Percentiles rank a stretch among this genome's conserved stretches.
These are phyloP conservation scores for Lachnellula cervina DNA, from an alignment of 2,329 filamentous ascomycete genomes.

Conservation along the genomic window DNA sequence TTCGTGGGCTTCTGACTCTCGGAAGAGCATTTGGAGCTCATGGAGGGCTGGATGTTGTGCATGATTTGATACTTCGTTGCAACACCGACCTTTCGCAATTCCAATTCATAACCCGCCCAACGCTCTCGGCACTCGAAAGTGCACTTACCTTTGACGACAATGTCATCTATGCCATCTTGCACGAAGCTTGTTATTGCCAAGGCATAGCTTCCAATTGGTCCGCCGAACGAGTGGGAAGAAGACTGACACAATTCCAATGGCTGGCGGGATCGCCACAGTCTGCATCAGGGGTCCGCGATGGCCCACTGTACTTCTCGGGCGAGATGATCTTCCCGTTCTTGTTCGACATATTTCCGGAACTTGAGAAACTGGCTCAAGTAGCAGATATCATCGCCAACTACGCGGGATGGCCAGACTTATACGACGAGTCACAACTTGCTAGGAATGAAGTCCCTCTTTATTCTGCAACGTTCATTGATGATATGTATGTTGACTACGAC, in stretches of 20 bases:
- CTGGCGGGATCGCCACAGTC: conserved; percentile 24
- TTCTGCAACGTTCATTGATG: conserved; percentile 75
- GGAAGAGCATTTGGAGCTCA: conserved; percentile 76
- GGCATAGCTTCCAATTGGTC: conserved; percentile 67
- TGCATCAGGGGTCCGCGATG: conserved; percentile 34
- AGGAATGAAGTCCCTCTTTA: conserved; percentile 82
- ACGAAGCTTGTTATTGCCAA: conserved; percentile 84
- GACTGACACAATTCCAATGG: conserved; percentile 47
- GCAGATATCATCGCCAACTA: conserved; percentile 67
- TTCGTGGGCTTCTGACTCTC: conserved; percentile 69
- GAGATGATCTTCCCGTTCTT: conserved; percentile 90
- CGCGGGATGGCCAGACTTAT: conserved; percentile 69
- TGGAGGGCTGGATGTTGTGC: conserved; percentile 70
- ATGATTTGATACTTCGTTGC: conserved; percentile 66
- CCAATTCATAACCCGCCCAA: conserved; percentile 68
- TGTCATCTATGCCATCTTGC: conserved; percentile 79
- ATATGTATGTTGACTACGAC: conserved; percentile 87
- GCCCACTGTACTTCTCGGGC: conserved; percentile 74
- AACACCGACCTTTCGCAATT: conserved; percentile 70
- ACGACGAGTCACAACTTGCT: conserved; percentile 67
- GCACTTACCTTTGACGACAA: conserved; percentile 67
- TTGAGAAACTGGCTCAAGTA: conserved; percentile 61
- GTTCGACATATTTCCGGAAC: conserved; percentile 75
- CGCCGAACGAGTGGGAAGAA: conserved; percentile 57
- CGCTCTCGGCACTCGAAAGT: conserved; percentile 63